Evolutionary conservation across 805 yeast species (phyloP), one percentile per base, ranked within the genome.

Genomic region (Wickerhamiella qilinensis): DNA sequence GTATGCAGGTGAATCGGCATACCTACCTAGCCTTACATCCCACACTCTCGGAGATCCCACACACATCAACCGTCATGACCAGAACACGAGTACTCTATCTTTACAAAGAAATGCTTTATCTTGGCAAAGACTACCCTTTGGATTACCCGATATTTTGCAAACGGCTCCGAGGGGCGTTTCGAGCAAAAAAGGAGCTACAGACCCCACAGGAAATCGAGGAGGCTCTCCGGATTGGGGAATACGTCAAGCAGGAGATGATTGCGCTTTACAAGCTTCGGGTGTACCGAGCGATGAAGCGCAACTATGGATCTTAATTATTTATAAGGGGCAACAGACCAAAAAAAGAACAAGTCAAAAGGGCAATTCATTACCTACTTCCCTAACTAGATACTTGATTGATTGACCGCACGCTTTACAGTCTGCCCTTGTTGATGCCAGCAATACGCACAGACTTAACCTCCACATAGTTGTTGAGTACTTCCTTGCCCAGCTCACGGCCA

Each of bases 401-500:
- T 22, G 27, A 22, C 27, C 27, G 12, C 27, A n/a, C n/a, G 25
- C 9, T 11, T 11, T 22, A 22, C 25, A 22, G 11, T 7, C 25
- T 7, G 35, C 41, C 41, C 16, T 19, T 24, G 22, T 29, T 45
- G 44, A 54, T 55, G 4, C 65, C 68, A 47, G 80, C 82, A 44
- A 85, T 76, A 49, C 79, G 82, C 41, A 82, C 71, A 37, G 88
- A 75, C 64, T 81, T 82, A 40, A 70, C 67, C 59, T 78, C 83
- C 9, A 86, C 75, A 61, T 80, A 81, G 55, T 69, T 66, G 42
- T 68, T 62, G 38, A 82, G 66, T 30, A 83, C 91, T 48, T 73
- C 75, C 52, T 73, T 75, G 34, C 91, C 88, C 45, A 81, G 63
- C 60, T 81, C 93, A 48, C 88, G 71, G 43, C 93, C 93, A 43